Conservation (phyloP, 495 filamentous ascomycete species). For the Daldinia grandis region DNA sequence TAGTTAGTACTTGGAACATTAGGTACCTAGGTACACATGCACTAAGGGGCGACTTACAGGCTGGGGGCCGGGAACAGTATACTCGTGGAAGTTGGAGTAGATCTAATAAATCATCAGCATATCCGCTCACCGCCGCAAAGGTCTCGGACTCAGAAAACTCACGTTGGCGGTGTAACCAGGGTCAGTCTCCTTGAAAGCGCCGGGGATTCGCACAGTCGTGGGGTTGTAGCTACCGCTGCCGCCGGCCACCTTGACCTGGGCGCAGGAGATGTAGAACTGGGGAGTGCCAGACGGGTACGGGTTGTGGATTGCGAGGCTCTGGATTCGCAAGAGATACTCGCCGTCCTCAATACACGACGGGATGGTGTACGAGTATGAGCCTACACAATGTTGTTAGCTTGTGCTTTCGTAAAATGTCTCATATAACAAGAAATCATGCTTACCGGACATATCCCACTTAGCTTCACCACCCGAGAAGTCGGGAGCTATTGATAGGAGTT, state of each 20-base stretch:
- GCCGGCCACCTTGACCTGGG: slow-evolving; percentile 45
- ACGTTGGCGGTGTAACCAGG: slow-evolving; percentile 54
- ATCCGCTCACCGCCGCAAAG: not conserved
- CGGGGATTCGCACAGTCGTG: slow-evolving; percentile 58
- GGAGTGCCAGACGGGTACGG: slow-evolving; percentile 48
- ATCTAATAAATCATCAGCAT: slow-evolving; percentile 27
- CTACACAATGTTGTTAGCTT: slow-evolving; percentile 20
- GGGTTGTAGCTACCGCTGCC: slow-evolving; percentile 47
- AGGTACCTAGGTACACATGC: not conserved
- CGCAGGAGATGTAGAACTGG: slow-evolving; percentile 46
- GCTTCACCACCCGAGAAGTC: slow-evolving; percentile 45
- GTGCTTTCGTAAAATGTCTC: not conserved
- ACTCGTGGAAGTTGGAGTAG: slow-evolving; percentile 40
- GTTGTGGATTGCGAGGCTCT: slow-evolving; percentile 64
- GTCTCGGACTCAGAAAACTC: not conserved
- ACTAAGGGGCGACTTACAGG: slow-evolving; percentile 27
- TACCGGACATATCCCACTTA: slow-evolving; percentile 35
- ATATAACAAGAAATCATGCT: not conserved
- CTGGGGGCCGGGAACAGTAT: slow-evolving; percentile 42
- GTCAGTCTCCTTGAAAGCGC: slow-evolving; percentile 57
- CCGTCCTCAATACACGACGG: slow-evolving; percentile 57
- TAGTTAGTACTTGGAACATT: not conserved
- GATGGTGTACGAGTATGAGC: slow-evolving; percentile 56
- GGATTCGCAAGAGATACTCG: slow-evolving; percentile 64
- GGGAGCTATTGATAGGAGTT: slow-evolving; percentile 30